Base-by-base conservation (phyloP, 352 stramenopile genomes). In the Phytophthora rubi region DNA sequence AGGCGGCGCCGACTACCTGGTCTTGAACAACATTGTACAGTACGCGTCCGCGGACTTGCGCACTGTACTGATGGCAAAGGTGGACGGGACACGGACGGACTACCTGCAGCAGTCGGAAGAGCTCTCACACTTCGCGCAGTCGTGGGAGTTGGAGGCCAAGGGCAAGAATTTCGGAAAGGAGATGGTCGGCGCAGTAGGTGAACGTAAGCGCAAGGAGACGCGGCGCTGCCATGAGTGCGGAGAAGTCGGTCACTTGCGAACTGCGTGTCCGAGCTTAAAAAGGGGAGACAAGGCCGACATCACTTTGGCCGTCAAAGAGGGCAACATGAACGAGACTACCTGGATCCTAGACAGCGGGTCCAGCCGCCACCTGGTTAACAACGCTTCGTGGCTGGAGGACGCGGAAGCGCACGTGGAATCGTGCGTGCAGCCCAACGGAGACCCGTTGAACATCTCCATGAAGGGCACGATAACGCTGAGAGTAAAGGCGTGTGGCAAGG, bases 1-100 rank as follows among this genome's bases (percentile, higher is more conserved):
- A 4, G 51, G 39, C 6, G 60, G 51, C 12, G 51, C 60, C 9
- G 53, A 69, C 18, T 68, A 65, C 6, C 21, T 65, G 12, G 65
- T 72, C 2, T 26, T 72, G 18, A 61, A 72, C 58, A 72, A 67
- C 30, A 59, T 72, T 8, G 56, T 67, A 0, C 65, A 67, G 55
- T 55, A 61, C 65, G 65, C 52, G 21, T 72, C 57, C 4, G 48
- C 44, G 15, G 49, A 66, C 18, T 23, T 72, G n/a, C 21, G 59
- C 8, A 59, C 33, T 2, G 65, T 66, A 6, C 7, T 72, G 5
- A 62, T 65, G 51, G 65, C 57, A 4, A 62, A 67, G 44, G 52
- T 62, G 12, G 48, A 67, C 15, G 35, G 30, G 0, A 52, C 44
- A 1, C 7, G 65, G 10, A 18, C 6, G 3, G 49, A 72, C n/a